These are phyloP conservation scores for Trichoderma sp. DNA, from an alignment of 2,329 filamentous ascomycete genomes.

Conservation along the genomic window DNA sequence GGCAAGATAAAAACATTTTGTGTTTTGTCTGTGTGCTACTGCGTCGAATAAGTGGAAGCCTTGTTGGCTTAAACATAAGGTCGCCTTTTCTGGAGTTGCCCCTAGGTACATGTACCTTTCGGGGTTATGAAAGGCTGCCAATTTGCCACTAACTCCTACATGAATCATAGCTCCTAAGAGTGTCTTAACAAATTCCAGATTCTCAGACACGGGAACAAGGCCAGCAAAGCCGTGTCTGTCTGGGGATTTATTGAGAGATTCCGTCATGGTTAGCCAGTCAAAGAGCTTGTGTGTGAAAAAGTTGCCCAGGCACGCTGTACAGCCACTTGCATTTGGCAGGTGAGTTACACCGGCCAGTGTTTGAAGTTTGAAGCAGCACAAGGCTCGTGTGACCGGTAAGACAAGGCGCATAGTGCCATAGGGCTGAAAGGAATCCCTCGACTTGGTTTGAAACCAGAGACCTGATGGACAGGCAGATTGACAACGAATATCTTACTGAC, in stretches of 20 bases:
- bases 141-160: neutral
- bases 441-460: neutral
- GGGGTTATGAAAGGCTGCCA: neutral
- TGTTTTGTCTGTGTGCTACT: neutral
- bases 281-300: neutral
- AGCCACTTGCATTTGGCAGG: neutral
- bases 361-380: neutral
- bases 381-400: neutral
- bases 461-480: neutral
- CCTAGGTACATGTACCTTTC: neutral
- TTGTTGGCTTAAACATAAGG: neutral
- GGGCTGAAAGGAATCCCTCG: neutral
- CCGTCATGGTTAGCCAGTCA: neutral
- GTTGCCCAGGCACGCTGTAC: neutral
- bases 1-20: neutral
- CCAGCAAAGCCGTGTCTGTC: neutral
- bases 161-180: neutral
- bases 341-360: neutral
- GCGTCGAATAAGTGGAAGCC: neutral
- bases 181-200: neutral
- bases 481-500: neutral
- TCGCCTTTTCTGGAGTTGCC: neutral
- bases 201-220: neutral
- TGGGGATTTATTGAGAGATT: neutral
- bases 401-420: neutral